phyloP scores from a whole-genome alignment of 225 moss, liverwort and hornwort species.

The Physcomitrium patens region DNA sequence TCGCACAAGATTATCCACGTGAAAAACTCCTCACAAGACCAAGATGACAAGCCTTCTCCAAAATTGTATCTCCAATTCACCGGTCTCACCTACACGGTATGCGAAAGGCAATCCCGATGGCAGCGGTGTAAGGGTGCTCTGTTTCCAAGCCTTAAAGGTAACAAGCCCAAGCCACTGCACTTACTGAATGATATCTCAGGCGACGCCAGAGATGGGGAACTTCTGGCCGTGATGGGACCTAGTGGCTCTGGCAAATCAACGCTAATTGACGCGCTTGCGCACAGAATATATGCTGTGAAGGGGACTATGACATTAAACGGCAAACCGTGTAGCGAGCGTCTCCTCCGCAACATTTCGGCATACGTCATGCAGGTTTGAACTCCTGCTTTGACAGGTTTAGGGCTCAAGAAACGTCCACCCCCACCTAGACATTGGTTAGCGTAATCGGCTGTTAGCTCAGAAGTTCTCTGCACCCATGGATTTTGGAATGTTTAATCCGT shows the following conservation, averaged over 20 bases:
- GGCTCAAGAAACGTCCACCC: too few relatives aligned
- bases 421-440: too few relatives aligned
- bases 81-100: slow-evolving; percentile 75
- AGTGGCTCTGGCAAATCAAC: slow-evolving; percentile 92
- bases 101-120: slow-evolving; percentile 41
- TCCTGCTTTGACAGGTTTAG: background rate
- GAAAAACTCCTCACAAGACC: slow-evolving; percentile 23
- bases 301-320: slow-evolving; percentile 84
- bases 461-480: background rate
- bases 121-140: slow-evolving; percentile 28
- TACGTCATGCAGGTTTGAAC: slow-evolving; percentile 79
- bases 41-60: slow-evolving; percentile 17
- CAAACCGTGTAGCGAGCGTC: slow-evolving; percentile 62
- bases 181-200: slow-evolving; percentile 80
- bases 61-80: slow-evolving; percentile 67
- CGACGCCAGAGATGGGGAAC: slow-evolving; percentile 74
- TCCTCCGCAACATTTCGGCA: slow-evolving; percentile 85
- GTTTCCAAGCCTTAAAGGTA: slow-evolving; percentile 24
- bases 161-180: slow-evolving; percentile 37
- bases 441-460: too few relatives aligned
- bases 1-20: slow-evolving; percentile 36
- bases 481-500: background rate
- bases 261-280: slow-evolving; percentile 88
- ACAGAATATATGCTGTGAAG: slow-evolving; percentile 68
- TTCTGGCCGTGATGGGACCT: slow-evolving; percentile 88